phyloP scores from a whole-genome alignment of 306 rosid genomes.

The Glycyrrhiza uralensis region DNA sequence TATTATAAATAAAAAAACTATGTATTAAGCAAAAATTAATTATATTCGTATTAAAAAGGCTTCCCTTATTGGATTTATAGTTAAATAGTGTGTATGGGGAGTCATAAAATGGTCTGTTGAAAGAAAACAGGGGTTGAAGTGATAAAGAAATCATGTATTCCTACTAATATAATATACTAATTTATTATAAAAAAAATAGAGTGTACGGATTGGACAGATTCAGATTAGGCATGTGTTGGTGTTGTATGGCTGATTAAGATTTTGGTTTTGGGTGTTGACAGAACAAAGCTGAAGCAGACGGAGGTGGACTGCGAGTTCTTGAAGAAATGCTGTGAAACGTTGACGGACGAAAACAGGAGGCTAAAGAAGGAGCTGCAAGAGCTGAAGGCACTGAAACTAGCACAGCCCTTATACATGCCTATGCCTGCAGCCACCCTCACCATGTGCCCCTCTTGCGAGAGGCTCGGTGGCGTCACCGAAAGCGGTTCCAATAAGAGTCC shows the following conservation, averaged over 20 bases:
- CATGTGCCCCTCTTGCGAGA: constrained; percentile 90
- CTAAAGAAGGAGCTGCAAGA: constrained; percentile 84
- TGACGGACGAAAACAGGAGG: constrained; percentile 85
- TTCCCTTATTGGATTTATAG: background rate
- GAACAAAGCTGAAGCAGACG: constrained; percentile 96
- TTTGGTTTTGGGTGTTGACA: constrained; percentile 18
- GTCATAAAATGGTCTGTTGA: too few species aligned
- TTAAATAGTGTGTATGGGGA: too few species aligned
- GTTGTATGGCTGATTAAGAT: background rate
- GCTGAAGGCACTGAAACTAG: constrained; percentile 62
- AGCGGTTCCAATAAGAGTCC: constrained; percentile 45
- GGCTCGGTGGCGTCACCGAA: constrained; percentile 43
- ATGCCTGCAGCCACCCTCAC: constrained; percentile 86
- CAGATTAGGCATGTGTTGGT: too few species aligned
- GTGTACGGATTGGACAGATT: too few species aligned
- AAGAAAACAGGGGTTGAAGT: too few species aligned
- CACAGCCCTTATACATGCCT: constrained; percentile 78
- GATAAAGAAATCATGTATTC: too few species aligned
- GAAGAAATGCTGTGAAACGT: constrained; percentile 86
- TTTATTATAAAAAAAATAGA: too few species aligned
- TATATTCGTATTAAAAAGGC: too few species aligned
- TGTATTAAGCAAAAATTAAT: too few species aligned
- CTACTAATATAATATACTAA: too few species aligned
- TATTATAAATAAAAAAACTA: too few species aligned
- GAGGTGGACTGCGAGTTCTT: constrained; percentile 89